Evolutionary conservation across 305 asterid species (phyloP), one percentile per base, ranked within the genome.

Genomic region (Rubia tinctorum): DNA sequence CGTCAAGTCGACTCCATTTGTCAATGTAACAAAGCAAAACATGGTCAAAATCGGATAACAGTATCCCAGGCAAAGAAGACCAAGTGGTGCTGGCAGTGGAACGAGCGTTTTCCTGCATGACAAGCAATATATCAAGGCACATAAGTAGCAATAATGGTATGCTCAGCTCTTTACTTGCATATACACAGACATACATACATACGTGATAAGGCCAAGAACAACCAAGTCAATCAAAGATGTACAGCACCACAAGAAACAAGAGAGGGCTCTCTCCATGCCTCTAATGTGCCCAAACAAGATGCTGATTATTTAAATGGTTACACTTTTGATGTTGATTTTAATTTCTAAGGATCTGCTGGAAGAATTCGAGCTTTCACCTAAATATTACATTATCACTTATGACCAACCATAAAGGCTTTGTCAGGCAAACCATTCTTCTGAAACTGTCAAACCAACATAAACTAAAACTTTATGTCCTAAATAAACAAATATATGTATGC

Each of bases 11-110:
- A 91, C 80, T 56, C 97, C 97, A 80, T 88, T 88, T 58, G 90
- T 89, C 96, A 87, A 86, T 74, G 97, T 87, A 80, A 88, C 87
- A 73, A 90, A 90, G 82, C 91, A 90, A 75, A 90, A 82, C 62
- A 86, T 76, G 68, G 89, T 75, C 80, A 90, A 78, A 74, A 88
- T 62, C 42, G 95, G 88, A 80, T 91, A 93, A 66, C 81, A 70
- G 67, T 79, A 84, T 75, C 96, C 91, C 10, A 84, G 81, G 80
- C 86, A 85, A 77, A 91, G 81, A 66, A 89, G 91, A 78, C 98
- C 97, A 74, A 88, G 70, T 30, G 98, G 93, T 0, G 87, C 88
- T 47, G 98, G 98, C 76, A 93, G 80, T 68, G 98, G 98, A 76
- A 91, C 87, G 84, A 93, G 94, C 82, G 78, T 80, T 88, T 93